Conservation (phyloP, 441 rosid species). For the Pelargonium fulgidum region DNA sequence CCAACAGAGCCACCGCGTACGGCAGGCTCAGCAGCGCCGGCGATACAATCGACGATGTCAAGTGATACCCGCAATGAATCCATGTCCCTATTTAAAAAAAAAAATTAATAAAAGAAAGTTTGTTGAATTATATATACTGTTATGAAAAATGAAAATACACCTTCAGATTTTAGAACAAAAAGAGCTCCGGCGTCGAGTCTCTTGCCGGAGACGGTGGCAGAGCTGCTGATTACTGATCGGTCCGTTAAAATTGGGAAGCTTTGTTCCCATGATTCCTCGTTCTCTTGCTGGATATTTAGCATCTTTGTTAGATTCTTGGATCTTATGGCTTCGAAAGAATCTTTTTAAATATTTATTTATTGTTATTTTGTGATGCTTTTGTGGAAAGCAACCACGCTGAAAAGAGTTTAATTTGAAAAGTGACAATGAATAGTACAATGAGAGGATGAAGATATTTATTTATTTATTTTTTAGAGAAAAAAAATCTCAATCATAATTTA, state of each 20-base stretch:
- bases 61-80: conserved; percentile 34
- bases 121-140: not conserved
- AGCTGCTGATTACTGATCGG: not conserved
- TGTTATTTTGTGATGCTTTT: no score
- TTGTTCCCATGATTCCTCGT: no score
- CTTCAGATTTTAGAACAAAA: conserved; percentile 20
- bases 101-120: not conserved
- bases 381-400: no score
- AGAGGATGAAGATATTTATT: no score
- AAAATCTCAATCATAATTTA: no score
- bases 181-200: conserved; percentile 18
- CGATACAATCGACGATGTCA: conserved; percentile 27
- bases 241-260: not conserved
- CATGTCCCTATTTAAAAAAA: conserved; percentile 25
- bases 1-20: conserved; percentile 28
- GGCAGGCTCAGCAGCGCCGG: conserved; percentile 37
- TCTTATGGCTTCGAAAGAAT: no score
- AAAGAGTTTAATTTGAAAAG: no score
- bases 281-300: no score
- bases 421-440: no score
- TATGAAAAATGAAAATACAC: not conserved
- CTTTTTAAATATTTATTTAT: no score
- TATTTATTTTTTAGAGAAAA: no score
- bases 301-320: no score
- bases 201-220: not conserved